A percentile compares a stretch with the other conserved stretches of the same genome.
Evolutionary conservation across 495 filamentous ascomycete species (phyloP).

Genomic region (Cudoniella acicularis): DNA sequence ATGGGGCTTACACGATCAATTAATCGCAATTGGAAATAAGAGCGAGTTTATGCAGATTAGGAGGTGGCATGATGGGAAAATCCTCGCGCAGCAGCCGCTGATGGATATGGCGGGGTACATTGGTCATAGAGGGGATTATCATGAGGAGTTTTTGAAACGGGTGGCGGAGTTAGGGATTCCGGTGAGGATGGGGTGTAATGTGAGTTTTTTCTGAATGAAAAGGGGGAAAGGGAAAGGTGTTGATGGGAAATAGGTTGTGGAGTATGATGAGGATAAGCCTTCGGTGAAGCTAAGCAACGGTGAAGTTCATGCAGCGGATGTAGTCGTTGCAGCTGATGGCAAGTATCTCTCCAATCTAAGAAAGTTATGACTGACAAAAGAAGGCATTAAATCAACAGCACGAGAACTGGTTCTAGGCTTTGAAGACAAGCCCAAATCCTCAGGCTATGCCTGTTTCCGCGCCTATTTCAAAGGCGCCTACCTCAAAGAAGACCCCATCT

Average conservation of each 20-base stretch:
- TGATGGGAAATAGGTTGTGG: constrained; percentile 31
- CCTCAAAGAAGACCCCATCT: constrained; percentile 39
- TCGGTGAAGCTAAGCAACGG: constrained; percentile 25
- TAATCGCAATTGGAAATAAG: constrained; percentile 50
- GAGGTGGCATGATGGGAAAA: constrained; percentile 46
- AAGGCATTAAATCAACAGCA: constrained; percentile 44
- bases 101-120: constrained; percentile 57
- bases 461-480: constrained; percentile 43
- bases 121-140: constrained; percentile 50
- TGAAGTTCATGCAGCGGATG: constrained; percentile 26
- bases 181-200: constrained; percentile 41
- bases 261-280: constrained; percentile 42
- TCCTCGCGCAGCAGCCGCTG: constrained; percentile 47
- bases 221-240: background rate
- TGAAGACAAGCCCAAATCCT: constrained; percentile 42
- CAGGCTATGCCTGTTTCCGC: constrained; percentile 46
- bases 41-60: constrained; percentile 50
- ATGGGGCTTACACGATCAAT: constrained; percentile 44
- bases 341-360: constrained; percentile 8
- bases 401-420: constrained; percentile 43
- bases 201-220: background rate
- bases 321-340: constrained; percentile 36
- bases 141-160: constrained; percentile 45
- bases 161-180: constrained; percentile 44
- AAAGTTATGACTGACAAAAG: too few species aligned